Evolutionary conservation across 2,329 filamentous ascomycete species (phyloP).

Genomic region (Neurospora crassa): DNA sequence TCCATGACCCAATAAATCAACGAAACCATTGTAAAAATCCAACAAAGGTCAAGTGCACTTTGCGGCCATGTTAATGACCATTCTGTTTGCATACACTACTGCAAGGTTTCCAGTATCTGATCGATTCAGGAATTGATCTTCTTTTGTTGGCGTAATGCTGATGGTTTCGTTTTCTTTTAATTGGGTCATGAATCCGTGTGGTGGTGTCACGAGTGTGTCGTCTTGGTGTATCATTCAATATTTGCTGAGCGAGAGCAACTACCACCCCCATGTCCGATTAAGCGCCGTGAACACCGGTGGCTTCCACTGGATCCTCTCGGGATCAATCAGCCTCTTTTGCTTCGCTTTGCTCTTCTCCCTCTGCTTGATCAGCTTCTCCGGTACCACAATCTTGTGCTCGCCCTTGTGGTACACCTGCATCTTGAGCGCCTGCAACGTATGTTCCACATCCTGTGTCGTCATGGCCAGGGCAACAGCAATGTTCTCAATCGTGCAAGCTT

Average conservation of each 20-base stretch:
- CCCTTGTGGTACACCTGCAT: constrained; percentile 96
- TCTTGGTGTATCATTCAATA: no score
- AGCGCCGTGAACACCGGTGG: constrained; percentile 89
- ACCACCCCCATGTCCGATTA: constrained; percentile 94
- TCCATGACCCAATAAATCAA: no score
- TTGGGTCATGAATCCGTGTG: no score
- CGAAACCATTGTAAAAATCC: no score
- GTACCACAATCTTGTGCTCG: constrained; percentile 91
- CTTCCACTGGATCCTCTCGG: constrained; percentile 81
- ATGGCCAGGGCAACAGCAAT: constrained; percentile 74
- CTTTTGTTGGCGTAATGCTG: no score
- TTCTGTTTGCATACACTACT: no score
- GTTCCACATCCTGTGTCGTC: constrained; percentile 95
- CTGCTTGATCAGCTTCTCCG: constrained; percentile 70
- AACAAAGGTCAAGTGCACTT: no score
- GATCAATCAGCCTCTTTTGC: constrained; percentile 65
- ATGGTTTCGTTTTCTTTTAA: no score
- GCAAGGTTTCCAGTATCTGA: no score
- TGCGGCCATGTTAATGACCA: no score
- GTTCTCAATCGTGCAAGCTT: constrained; percentile 75
- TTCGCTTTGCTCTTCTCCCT: constrained; percentile 64
- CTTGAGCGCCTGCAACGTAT: constrained; percentile 85
- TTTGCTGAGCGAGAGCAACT: constrained; percentile 9
- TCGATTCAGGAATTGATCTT: no score
- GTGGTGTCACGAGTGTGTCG: no score